Base-by-base conservation (phyloP, 1,139 yeast genomes). In the Yamadazyma diospyri region DNA sequence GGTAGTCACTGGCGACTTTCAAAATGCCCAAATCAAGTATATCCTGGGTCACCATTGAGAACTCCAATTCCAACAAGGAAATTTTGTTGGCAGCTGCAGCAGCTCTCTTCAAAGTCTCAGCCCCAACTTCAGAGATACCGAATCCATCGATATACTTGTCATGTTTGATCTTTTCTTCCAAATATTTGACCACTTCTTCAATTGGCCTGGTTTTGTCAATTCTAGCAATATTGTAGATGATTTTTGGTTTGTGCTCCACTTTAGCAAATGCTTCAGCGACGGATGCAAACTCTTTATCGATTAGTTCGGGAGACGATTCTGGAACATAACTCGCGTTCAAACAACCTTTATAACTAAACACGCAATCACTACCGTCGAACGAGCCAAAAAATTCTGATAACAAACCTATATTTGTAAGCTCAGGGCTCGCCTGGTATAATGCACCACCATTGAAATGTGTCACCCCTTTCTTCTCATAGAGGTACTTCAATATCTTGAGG, bases 361-460 rank as follows among this genome's bases (percentile, higher is more conserved):
- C 59, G 44, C 78, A 76, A 7, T 52, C 42, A 41, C 72, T 61
- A 36, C 72, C 61, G 34, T 62, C 58, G 28, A 73, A 78, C 0
- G 83, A 81, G 11, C 21, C 10, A 22, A 20, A 21, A 12, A 25
- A 29, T 10, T 26, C 26, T 5, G 71, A 60, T 26, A 84, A 50
- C 35, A 76, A 64, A 45, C 70, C 59, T 40, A 60, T 55, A 34
- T 56, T 60, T 29, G 70, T 64, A 31, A 61, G 56, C 29, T 65
- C 57, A 0, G 65, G 53, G 16, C 94, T 94, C 94, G 48, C 12
- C 19, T 34, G 36, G 20, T 86, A 86, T 50, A 86, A 82, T 45
- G 81, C 92, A 38, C 92, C 94, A 19, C 75, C 76, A 49, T 85
- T 85, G 58, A 84, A 60, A 38, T 81, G 68, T 17, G 70, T 72